These are phyloP conservation scores for Podaxis sp. DNA, from an alignment of 768 basidiomycete genomes.

Conservation along the genomic window DNA sequence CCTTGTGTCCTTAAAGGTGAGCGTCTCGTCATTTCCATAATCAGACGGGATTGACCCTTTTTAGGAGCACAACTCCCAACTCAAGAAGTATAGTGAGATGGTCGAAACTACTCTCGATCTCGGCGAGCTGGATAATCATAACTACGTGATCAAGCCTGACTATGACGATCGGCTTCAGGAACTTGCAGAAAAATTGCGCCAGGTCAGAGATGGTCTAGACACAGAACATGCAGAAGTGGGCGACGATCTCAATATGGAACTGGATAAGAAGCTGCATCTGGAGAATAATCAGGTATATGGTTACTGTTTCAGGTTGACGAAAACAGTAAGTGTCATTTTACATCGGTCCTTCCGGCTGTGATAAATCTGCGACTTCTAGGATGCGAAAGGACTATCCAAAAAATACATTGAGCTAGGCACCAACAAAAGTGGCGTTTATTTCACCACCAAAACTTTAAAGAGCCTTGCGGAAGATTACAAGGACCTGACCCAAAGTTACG, in stretches of 20 bases:
- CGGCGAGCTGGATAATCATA: conserved; percentile 78
- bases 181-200: conserved; percentile 63
- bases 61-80: conserved; percentile 61
- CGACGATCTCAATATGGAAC: conserved; percentile 70
- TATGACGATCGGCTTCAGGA: conserved; percentile 77
- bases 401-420: conserved; percentile 83
- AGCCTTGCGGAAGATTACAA: conserved; percentile 68
- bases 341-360: background rate
- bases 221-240: conserved; percentile 73
- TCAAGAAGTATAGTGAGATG: conserved; percentile 87
- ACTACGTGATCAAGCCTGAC: conserved; percentile 89
- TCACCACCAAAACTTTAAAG: conserved; percentile 79
- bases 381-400: conserved; percentile 69
- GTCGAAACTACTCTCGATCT: conserved; percentile 96
- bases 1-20: conserved; percentile 57
- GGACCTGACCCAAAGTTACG: conserved; percentile 67
- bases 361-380: conserved; percentile 42
- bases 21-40: conserved; percentile 11
- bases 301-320: conserved; percentile 90
- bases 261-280: conserved; percentile 94
- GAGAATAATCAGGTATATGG: conserved; percentile 90
- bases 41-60: background rate
- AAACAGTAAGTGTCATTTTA: conserved; percentile 57
- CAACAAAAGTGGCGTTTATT: conserved; percentile 83
- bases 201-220: conserved; percentile 79